Evolutionary conservation across 257 asterid species (phyloP), one percentile per base, ranked within the genome.

Genomic region (Solanum appendiculatum): DNA sequence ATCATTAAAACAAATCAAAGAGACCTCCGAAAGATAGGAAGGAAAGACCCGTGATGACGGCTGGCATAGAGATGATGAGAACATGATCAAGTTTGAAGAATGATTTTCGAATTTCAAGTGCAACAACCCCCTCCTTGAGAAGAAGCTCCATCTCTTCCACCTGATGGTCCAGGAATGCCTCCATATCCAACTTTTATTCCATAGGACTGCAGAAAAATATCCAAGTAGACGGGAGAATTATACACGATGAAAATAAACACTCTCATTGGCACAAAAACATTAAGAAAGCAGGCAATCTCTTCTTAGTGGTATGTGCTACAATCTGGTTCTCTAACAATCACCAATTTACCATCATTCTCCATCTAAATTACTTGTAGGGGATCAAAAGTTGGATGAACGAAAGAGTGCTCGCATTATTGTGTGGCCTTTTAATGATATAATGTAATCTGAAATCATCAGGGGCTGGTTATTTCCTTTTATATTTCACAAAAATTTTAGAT

Each of bases 81-180:
- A 80, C 66, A 1, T 29, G 42, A 46, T 46, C 66, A 46, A 80
- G 27, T 27, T 46, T 46, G 42, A 80, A 29, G 39, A 84, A 84
- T 74, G 2, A 42, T n/a, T 40, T 77, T 60, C 74, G 20, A 7
- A 21, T 66, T 42, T 87, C 77, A 88, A 54, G 44, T 51, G 44
- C 99, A 97, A 92, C 99, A 96, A 81, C 98, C 98, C 80, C 99
- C 99, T 64, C 91, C 94, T 89, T 94, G 99, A 87, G 98, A 88
- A 82, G 90, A 90, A 83, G 93, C 86, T 82, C 96, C 98, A 84
- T 90, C 97, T 87, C 98, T 92, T 44, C 97, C 95, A 40, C 97
- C 96, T 48, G 98, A 92, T 12, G 98, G 91, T 84, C 98, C 98
- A 0, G 94, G 96, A 66, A 93, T 91, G 69, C 98, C 97, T 70